Base-by-base conservation (phyloP, 345 rosid genomes). In the Hibiscus tridactylites region DNA sequence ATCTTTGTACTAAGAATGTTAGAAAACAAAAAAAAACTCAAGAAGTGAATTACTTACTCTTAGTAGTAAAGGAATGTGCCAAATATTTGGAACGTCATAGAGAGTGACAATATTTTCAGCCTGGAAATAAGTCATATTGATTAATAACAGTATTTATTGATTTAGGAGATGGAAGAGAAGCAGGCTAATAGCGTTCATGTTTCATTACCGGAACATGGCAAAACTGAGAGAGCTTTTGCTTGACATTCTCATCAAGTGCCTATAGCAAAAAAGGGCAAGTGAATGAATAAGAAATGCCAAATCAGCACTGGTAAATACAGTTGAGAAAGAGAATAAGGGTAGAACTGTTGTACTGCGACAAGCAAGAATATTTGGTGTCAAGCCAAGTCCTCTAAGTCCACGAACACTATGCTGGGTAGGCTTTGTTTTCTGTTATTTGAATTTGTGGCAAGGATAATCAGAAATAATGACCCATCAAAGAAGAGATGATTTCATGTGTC, bases 341-440 rank as follows among this genome's bases (percentile, higher is more conserved):
- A 50, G 8, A 74, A 92, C 98, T 98, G 77, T 87, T 0, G 98
- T 85, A 80, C 96, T 92, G 68, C 99, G 99, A 78, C 99, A 95
- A 74, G 98, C 99, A 76, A 95, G 81, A 74, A 95, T 86, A 79
- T 92, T 86, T 44, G 99, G 98, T 2, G 84, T 84, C 86, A 95
- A 75, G 58, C 99, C 99, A 71, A 89, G 89, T 74, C 97, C 97
- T 85, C 97, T 84, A 62, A 95, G 91, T 39, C 89, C 91, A 67
- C 92, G 82, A 68, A 95, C 97, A 77, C 99, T 92, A 64, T 92
- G 99, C 84, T 95, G 99, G 76, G 99, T 95, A 67, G 99, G 99
- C 83, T 95, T 95, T 11, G 99, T 95, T 78, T 95, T 95, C 99
- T 95, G 81, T 71, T 19, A 61, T 61, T 74, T 52, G 49, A 65